Conservation (phyloP, 192 early-diverging fungal species). For the Gorgonomyces haynaldii region DNA sequence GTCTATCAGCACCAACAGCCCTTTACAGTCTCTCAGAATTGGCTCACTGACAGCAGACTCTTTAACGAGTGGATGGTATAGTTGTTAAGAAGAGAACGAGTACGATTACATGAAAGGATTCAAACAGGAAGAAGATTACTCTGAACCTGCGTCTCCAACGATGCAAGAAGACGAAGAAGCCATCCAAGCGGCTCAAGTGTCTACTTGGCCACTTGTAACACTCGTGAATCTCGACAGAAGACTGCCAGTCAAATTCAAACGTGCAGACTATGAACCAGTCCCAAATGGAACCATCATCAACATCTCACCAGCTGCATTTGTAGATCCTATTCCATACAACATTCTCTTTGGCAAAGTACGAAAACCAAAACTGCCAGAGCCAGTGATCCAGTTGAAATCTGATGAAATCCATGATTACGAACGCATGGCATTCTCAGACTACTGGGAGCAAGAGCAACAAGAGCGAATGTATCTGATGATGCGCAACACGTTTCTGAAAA, state of each 20-base stretch:
- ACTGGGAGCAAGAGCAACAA: too few relatives aligned
- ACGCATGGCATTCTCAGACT: background rate
- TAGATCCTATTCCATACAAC: background rate
- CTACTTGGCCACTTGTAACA: background rate
- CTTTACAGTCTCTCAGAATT: background rate
- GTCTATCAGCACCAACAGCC: background rate
- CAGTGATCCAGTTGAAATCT: background rate
- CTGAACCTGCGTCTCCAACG: slow-evolving; percentile 1
- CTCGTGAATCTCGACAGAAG: slow-evolving; percentile 4
- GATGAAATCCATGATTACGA: background rate
- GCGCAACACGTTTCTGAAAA: too few relatives aligned
- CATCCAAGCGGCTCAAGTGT: background rate
- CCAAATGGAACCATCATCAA: background rate
- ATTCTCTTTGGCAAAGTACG: background rate
- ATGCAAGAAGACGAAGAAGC: background rate
- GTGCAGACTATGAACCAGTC: slow-evolving; percentile 4
- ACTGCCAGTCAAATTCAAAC: slow-evolving; percentile 5
- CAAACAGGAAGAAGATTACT: background rate
- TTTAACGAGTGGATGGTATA: slow-evolving; percentile 3
- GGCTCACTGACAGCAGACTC: background rate
- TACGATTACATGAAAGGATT: background rate
- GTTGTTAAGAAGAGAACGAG: background rate
- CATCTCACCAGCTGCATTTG: background rate
- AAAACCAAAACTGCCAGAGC: background rate
- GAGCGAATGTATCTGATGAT: too few relatives aligned